Evolutionary conservation across 2,329 filamentous ascomycete species (phyloP).

Genomic region (Exutisphaerella laricina): DNA sequence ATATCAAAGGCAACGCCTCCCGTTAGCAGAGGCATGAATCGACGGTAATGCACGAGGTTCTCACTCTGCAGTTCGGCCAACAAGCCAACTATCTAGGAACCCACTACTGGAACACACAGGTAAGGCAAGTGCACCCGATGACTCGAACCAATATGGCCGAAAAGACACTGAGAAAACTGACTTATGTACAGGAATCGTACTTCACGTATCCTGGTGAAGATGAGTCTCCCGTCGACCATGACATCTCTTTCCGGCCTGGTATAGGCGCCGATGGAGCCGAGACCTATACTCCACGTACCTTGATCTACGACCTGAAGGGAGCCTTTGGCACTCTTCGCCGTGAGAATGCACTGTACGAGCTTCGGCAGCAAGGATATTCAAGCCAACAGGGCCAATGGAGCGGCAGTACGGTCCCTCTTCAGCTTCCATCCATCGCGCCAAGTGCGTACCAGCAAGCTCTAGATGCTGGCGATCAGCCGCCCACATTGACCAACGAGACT

Average conservation of each 20-base stretch:
- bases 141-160: too few species aligned
- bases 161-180: too few species aligned
- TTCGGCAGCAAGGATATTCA: slow-evolving; percentile 40
- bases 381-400: slow-evolving; percentile 48
- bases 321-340: slow-evolving; percentile 84
- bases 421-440: slow-evolving; percentile 59
- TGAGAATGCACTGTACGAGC: slow-evolving; percentile 81
- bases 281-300: slow-evolving; percentile 83
- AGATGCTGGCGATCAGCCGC: slow-evolving; percentile 61
- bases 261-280: slow-evolving; percentile 77
- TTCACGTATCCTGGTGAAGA: slow-evolving; percentile 77
- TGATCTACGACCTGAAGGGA: slow-evolving; percentile 93
- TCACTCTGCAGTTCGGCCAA: slow-evolving; percentile 89
- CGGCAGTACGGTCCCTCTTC: slow-evolving; percentile 62
- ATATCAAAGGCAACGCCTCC: too few species aligned
- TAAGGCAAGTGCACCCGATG: slow-evolving; percentile 38
- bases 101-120: slow-evolving; percentile 97
- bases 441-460: slow-evolving; percentile 75
- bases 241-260: slow-evolving; percentile 83
- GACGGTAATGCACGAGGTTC: slow-evolving; percentile 95
- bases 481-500: slow-evolving; percentile 59
- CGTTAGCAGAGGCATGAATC: too few species aligned
- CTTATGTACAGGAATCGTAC: slow-evolving; percentile 94
- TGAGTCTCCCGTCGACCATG: slow-evolving; percentile 67
- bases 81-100: slow-evolving; percentile 89